Evolutionary conservation across 2,329 filamentous ascomycete genomes (phyloP), one percentile per base, ranked within the genome.

Genomic region (Neonectria punicea): DNA sequence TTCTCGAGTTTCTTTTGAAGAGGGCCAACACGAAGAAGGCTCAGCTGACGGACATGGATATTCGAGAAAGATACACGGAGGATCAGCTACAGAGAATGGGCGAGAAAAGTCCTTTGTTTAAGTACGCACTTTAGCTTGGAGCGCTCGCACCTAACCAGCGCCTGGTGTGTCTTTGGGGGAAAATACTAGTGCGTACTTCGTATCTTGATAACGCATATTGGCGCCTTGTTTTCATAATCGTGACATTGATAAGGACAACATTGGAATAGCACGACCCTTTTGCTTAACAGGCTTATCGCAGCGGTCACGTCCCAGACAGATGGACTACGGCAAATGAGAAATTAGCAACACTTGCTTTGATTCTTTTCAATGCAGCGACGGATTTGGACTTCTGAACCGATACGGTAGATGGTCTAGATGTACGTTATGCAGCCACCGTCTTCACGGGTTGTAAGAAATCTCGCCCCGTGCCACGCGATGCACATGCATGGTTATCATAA

Each of bases 51-150:
- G 74, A 75, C n/a, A 70, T 73, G 9, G 74, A 73, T 18, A 63
- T 76, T 8, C 39, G 55, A 28, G 56, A 56, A 1, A 68, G 57
- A 49, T 78, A 75, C 54, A 74, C 74, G 0, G 70, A 76, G 10
- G 69, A 74, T 4, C 70, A 80, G 39, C 61, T 79, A 4, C 63
- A 73, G 30, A 67, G 67, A 8, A 67, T 80, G 64, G 77, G 78
- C 3, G 78, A 80, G 36, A 72, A 71, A 58, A 78, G 73, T n/a
- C 76, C 77, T 1, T 46, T 79, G 10, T 79, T 77, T 46, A 73
- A 72, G 60, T 78, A 77, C 60, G 67, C 69, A 3, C 60, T 76
- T 32, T 74, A 71, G 61, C 10, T 8, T 22, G 4, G 8, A 43
- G 10, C 9, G n/a, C 3, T 18, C 7, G n/a, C 4, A 39, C 39